A percentile compares a stretch with the other conserved stretches of the same genome.
Evolutionary conservation across 192 early-diverging fungal species (phyloP).

Genomic region (Linnemannia elongata): DNA sequence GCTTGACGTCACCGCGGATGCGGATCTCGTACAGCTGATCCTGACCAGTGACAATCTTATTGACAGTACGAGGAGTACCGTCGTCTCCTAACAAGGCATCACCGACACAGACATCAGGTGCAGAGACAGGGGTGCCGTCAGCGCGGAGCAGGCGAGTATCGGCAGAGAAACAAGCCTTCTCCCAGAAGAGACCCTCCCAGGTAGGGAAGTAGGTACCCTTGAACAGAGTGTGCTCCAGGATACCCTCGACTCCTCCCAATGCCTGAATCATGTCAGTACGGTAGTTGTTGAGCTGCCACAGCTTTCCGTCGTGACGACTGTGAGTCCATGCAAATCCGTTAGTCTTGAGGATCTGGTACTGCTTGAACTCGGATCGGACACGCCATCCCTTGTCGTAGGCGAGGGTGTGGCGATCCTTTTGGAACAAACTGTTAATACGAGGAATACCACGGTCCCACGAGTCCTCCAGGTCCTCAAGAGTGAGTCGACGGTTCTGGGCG

Average conservation of each 20-base stretch:
- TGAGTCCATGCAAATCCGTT: constrained; percentile 99
- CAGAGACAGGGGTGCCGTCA: constrained; percentile 48
- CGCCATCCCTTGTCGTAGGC: constrained; percentile 99
- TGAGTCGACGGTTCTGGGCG: constrained; percentile 96
- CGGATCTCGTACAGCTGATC: constrained; percentile 43
- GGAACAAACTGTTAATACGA: constrained; percentile 98
- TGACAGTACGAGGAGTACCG: constrained; percentile 56
- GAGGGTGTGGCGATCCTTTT: constrained; percentile 98
- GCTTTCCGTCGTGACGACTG: constrained; percentile 80
- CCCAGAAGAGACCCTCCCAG: constrained; percentile 99
- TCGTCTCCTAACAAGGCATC: constrained; percentile 66
- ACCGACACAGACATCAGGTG: constrained; percentile 54
- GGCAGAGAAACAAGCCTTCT: constrained; percentile 74
- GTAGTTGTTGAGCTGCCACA: constrained; percentile 97
- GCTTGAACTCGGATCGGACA: constrained; percentile 96
- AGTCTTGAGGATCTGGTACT: constrained; percentile 95
- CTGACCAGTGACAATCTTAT: constrained; percentile 43
- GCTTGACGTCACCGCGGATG: constrained; percentile 10
- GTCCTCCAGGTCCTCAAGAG: constrained; percentile 99
- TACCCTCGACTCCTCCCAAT: constrained; percentile 97
- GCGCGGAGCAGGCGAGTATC: constrained; percentile 49
- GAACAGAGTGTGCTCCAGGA: constrained; percentile 98
- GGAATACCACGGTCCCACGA: constrained; percentile 99
- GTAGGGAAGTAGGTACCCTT: constrained; percentile 98
- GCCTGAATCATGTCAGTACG: constrained; percentile 99